Percentiles rank a stretch among this genome's conserved stretches.
These are phyloP conservation scores for Thelephora aurantiotincta DNA, from an alignment of 768 basidiomycete species.

Conservation along the genomic window DNA sequence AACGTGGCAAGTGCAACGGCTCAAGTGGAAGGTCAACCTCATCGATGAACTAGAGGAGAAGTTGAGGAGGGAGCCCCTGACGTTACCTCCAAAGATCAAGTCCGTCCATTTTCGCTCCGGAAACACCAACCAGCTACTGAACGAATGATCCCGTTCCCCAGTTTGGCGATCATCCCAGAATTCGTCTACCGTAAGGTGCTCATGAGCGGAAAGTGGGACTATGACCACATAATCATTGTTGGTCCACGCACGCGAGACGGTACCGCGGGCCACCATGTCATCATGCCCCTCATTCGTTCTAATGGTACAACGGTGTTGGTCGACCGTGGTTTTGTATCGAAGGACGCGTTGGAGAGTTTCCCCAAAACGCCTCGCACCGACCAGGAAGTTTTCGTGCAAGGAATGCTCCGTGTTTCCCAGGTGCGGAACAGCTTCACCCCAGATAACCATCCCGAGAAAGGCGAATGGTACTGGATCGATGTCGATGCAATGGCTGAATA, in stretches of 20 bases:
- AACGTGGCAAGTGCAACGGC: slow-evolving; percentile 84
- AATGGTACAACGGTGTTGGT: slow-evolving; percentile 80
- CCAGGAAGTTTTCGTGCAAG: slow-evolving; percentile 60
- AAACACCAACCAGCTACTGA: slow-evolving; percentile 9
- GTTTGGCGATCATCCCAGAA: slow-evolving; percentile 68
- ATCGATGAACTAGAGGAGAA: slow-evolving; percentile 93
- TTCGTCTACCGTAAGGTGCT: slow-evolving; percentile 81
- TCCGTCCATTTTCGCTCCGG: slow-evolving; percentile 22
- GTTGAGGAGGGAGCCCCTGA: slow-evolving; percentile 62
- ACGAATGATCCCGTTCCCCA: slow-evolving; percentile 20
- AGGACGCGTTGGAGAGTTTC: slow-evolving; percentile 22
- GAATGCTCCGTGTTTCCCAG: slow-evolving; percentile 77
- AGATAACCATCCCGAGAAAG: slow-evolving; percentile 65
- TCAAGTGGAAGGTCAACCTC: slow-evolving; percentile 89
- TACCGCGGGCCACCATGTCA: slow-evolving; percentile 73
- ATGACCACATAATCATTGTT: slow-evolving; percentile 63
- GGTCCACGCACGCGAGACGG: slow-evolving; percentile 84
- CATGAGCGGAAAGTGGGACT: slow-evolving; percentile 68
- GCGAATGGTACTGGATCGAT: slow-evolving; percentile 91
- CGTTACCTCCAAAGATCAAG: slow-evolving; percentile 80
- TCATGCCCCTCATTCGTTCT: slow-evolving; percentile 73
- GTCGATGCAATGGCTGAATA: slow-evolving; percentile 64
- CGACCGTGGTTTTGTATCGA: slow-evolving; percentile 79
- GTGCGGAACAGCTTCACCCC: slow-evolving; percentile 74
- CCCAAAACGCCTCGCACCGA: slow-evolving; percentile 22